A percentile compares a stretch with the other conserved stretches of the same genome.
These are phyloP conservation scores for Saturnispora silvae DNA, from an alignment of 805 yeast species.

Conservation along the genomic window DNA sequence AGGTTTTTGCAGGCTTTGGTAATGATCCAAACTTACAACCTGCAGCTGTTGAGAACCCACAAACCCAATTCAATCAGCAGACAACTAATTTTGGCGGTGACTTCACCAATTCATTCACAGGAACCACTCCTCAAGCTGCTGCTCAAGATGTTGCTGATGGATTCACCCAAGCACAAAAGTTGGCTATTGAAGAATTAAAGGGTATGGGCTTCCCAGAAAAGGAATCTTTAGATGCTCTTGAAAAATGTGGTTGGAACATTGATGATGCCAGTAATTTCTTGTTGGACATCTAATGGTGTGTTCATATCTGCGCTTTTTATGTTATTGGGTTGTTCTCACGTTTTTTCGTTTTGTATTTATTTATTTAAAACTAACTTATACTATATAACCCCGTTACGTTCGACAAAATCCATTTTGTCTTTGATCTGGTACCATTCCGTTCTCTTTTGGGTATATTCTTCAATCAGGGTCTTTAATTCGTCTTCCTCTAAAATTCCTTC, in stretches of 20 bases:
- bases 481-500: slow-evolving; percentile 13
- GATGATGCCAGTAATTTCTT: slow-evolving; percentile 82
- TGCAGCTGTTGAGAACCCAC: slow-evolving; percentile 10
- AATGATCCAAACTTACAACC: slow-evolving; percentile 30
- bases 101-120: slow-evolving; percentile 7
- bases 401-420: slow-evolving; percentile 39
- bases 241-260: slow-evolving; percentile 60
- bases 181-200: slow-evolving; percentile 65
- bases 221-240: slow-evolving; percentile 59
- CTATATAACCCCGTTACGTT: slow-evolving; percentile 32
- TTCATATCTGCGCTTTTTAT: neutral
- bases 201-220: slow-evolving; percentile 81
- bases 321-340: neutral
- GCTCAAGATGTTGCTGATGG: slow-evolving; percentile 4
- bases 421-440: slow-evolving; percentile 33
- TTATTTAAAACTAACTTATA: slow-evolving; percentile 9
- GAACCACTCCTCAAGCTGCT: too few relatives aligned
- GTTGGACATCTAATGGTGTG: slow-evolving; percentile 39
- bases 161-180: slow-evolving; percentile 22
- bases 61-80: slow-evolving; percentile 10
- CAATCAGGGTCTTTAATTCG: slow-evolving; percentile 29
- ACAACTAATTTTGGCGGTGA: slow-evolving; percentile 12
- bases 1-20: slow-evolving; percentile 82
- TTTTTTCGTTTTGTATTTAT: neutral
- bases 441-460: slow-evolving; percentile 31